Evolutionary conservation across 306 rosid genomes (phyloP).

Genomic region (Luffa aegyptiaca): DNA sequence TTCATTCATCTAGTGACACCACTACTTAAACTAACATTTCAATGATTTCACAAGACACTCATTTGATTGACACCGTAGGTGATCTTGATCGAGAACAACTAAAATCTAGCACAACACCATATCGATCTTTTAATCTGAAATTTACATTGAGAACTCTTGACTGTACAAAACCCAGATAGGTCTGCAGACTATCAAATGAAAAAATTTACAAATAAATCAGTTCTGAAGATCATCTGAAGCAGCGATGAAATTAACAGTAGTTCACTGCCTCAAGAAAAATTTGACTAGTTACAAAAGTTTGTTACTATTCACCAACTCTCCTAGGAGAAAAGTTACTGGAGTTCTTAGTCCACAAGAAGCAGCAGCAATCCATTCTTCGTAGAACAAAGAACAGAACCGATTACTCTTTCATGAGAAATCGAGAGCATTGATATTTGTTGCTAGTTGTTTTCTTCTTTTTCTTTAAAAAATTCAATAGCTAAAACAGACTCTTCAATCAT

Average conservation of each 20-base stretch:
- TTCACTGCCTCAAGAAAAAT: background rate
- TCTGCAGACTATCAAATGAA: background rate
- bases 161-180: background rate
- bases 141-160: background rate
- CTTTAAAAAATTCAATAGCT: background rate
- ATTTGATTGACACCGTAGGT: background rate
- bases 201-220: background rate
- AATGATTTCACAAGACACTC: background rate
- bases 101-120: background rate
- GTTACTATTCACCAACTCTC: background rate
- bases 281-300: background rate
- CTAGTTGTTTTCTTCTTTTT: background rate
- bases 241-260: background rate
- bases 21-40: background rate
- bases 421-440: too few relatives aligned
- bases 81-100: background rate
- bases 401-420: background rate
- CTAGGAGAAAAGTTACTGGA: background rate
- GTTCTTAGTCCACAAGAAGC: background rate
- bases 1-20: background rate
- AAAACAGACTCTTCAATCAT: background rate
- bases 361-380: background rate
- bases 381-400: background rate
- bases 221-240: background rate
- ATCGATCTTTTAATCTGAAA: background rate